phyloP scores from a whole-genome alignment of 164 flowering plant species.

The Sedum album region DNA sequence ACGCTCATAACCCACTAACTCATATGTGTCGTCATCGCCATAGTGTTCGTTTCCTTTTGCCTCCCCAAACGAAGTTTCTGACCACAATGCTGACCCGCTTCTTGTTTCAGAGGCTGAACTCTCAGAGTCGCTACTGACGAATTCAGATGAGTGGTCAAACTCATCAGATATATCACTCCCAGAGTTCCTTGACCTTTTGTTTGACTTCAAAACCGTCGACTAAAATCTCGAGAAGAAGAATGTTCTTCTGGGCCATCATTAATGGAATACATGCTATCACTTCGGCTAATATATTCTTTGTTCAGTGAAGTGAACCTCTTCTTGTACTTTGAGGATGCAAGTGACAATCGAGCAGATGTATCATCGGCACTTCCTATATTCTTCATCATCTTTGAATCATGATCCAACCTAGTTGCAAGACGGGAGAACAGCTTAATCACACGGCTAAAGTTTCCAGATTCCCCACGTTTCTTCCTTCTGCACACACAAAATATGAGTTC shows the following conservation, averaged over 20 bases:
- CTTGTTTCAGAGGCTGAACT: slow-evolving; percentile 68
- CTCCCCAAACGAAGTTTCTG: slow-evolving; percentile 35
- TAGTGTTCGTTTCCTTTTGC: slow-evolving; percentile 34
- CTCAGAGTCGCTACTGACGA: slow-evolving; percentile 38
- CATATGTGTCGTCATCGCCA: slow-evolving; percentile 45
- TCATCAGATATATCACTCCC: slow-evolving; percentile 92
- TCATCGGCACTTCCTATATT: slow-evolving; percentile 55
- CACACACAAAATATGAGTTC: slow-evolving; percentile 7
- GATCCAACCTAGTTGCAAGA: slow-evolving; percentile 60
- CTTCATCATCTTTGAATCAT: slow-evolving; percentile 35
- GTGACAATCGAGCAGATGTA: slow-evolving; percentile 28
- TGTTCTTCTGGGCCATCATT: slow-evolving; percentile 53
- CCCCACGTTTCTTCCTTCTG: slow-evolving; percentile 66
- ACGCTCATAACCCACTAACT: slow-evolving; percentile 64
- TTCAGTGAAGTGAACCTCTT: slow-evolving; percentile 46
- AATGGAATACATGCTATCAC: slow-evolving; percentile 31
- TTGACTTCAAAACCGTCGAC: slow-evolving; percentile 67
- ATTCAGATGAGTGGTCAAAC: slow-evolving; percentile 47
- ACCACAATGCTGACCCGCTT: slow-evolving; percentile 51
- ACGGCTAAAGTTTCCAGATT: slow-evolving; percentile 62
- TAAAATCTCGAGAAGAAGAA: slow-evolving; percentile 76
- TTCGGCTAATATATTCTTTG: slow-evolving; percentile 43
- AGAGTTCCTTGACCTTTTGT: slow-evolving; percentile 58
- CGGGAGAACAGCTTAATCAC: slow-evolving; percentile 49
- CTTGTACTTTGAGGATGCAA: slow-evolving; percentile 48